Evolutionary conservation across 305 asterid genomes (phyloP).

Genomic region (Coffea humblotiana): DNA sequence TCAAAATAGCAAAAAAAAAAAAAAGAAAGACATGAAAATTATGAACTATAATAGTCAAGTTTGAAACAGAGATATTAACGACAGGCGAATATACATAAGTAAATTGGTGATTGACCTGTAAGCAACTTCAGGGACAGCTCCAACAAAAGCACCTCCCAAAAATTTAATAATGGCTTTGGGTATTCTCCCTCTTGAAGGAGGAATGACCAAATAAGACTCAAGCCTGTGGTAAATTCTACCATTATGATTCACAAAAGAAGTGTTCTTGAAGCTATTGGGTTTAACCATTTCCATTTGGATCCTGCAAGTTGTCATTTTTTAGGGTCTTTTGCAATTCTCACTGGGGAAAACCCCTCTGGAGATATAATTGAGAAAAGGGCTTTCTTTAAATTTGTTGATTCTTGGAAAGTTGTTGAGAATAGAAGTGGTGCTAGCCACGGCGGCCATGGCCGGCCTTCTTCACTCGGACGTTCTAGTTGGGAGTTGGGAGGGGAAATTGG

Average conservation of each 20-base stretch:
- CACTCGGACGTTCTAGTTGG: too few relatives aligned
- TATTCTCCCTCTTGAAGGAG: slow-evolving; percentile 62
- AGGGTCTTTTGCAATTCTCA: background rate
- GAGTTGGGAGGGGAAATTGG: too few relatives aligned
- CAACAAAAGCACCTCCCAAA: slow-evolving; percentile 93
- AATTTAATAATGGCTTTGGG: slow-evolving; percentile 85
- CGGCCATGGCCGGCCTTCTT: slow-evolving; percentile 9
- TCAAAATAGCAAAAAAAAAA: too few relatives aligned
- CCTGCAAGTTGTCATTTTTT: background rate
- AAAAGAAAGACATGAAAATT: background rate
- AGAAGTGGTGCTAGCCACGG: background rate
- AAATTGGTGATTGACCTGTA: slow-evolving; percentile 46
- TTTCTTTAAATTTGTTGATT: background rate
- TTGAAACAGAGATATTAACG: background rate
- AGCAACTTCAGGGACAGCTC: slow-evolving; percentile 94
- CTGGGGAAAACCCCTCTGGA: background rate
- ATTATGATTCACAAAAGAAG: background rate
- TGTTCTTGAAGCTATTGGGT: background rate
- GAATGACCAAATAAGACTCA: slow-evolving; percentile 75
- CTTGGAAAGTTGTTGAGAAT: background rate
- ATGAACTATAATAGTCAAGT: background rate
- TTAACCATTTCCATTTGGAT: slow-evolving; percentile 13
- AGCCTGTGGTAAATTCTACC: slow-evolving; percentile 56
- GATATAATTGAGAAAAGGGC: background rate
- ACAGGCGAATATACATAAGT: background rate